Evolutionary conservation across 441 rosid genomes (phyloP).

Genomic region (Adansonia rubrostipa): DNA sequence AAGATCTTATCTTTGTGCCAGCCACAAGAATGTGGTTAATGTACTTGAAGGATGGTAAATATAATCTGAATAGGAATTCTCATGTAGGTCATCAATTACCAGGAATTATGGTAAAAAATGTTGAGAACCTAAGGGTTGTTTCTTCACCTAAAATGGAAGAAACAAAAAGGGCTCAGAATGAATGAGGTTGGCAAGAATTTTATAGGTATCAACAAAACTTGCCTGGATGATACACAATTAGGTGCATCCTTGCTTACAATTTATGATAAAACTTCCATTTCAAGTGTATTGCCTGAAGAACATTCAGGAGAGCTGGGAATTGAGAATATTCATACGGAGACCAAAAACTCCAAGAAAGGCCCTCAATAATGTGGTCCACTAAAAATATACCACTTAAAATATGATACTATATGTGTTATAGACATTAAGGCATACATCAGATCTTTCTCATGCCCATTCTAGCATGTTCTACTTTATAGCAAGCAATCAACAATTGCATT

Average conservation of each 20-base stretch:
- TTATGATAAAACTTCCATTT: neutral
- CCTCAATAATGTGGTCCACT: neutral
- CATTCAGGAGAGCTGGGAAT: neutral
- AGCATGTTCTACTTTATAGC: neutral
- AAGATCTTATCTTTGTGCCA: neutral
- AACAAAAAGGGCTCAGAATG: neutral
- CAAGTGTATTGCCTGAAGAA: neutral
- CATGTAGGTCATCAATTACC: neutral
- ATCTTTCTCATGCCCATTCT: neutral
- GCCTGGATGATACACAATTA: neutral
- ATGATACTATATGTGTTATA: neutral
- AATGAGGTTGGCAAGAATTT: neutral
- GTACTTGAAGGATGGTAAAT: neutral
- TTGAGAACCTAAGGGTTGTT: neutral
- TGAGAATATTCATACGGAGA: neutral
- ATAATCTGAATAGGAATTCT: conserved; percentile 9
- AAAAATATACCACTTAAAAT: neutral
- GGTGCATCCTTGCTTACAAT: neutral
- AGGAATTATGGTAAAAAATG: neutral
- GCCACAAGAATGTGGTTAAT: neutral
- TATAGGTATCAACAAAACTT: neutral
- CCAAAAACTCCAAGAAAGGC: neutral
- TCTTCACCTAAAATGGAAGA: neutral
- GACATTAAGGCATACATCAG: neutral
- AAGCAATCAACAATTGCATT: neutral